A percentile compares a stretch with the other conserved stretches of the same genome.
Conservation (phyloP, 176 grass and related monocot species). For the Urochloa ruziziensis region DNA sequence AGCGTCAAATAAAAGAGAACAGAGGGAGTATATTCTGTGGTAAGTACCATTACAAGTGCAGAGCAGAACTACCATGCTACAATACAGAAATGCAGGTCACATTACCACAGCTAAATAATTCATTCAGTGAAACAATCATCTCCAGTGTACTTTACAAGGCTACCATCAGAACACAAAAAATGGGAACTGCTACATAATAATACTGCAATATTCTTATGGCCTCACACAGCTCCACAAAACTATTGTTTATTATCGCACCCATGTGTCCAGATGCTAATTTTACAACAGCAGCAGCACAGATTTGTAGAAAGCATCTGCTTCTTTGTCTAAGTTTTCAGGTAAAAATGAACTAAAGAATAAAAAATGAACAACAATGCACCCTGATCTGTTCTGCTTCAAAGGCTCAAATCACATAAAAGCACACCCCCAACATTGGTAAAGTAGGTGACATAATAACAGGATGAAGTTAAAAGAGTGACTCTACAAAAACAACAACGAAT, state of each 20-base stretch:
- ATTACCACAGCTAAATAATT: neutral
- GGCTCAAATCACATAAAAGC: neutral
- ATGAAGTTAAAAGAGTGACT: neutral
- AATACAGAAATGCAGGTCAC: neutral
- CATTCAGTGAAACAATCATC: neutral
- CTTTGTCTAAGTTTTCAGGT: neutral
- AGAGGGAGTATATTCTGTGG: neutral
- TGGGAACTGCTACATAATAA: neutral
- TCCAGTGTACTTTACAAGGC: neutral
- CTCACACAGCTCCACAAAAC: neutral
- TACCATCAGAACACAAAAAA: neutral
- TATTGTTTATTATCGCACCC: neutral
- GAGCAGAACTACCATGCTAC: neutral
- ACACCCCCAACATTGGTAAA: neutral
- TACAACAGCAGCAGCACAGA: neutral
- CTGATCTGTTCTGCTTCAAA: neutral
- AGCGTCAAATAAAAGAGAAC: too few relatives aligned
- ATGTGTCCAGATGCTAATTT: neutral
- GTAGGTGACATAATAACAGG: neutral
- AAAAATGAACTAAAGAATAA: too few relatives aligned
- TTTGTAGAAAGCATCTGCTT: neutral
- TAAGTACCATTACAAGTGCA: neutral
- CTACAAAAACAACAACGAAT: neutral
- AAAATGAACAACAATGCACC: too few relatives aligned
- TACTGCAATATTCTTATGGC: too few relatives aligned